Evolutionary conservation across 2,329 filamentous ascomycete genomes (phyloP), one percentile per base, ranked within the genome.

Genomic region (Ophiostoma perfectum): DNA sequence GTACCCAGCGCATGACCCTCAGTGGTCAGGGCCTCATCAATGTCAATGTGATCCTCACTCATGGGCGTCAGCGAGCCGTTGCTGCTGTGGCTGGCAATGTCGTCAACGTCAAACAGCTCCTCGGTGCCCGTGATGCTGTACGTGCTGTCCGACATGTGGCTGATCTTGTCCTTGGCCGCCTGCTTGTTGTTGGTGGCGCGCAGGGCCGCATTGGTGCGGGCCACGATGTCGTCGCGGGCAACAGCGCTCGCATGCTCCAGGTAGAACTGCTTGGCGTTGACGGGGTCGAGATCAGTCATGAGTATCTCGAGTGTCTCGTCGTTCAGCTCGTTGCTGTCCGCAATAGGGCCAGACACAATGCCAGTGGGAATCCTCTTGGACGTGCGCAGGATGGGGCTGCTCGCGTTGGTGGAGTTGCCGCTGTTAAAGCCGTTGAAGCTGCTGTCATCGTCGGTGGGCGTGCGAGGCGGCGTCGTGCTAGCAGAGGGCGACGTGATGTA

Each of bases 1-100:
- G 92, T 95, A 65, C 95, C 95, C 63, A 99, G 84, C 16, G 93
- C 90, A 76, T 99, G 95, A 38, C 95, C 95, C 79, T 99, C 94
- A 4, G 93, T 97, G 70, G 91, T 93, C 74, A 96, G 79, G 74
- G 92, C 90, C 70, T 93, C 88, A 12, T 64, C 63, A 14, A 68
- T 62, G 63, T 93, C 88, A 39, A 70, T 65, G 60, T 82, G 78
- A 64, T 82, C 78, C 47, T 87, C 86, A 39, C 83, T 82, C 64
- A 88, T 83, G 7, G 85, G 82, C 60, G 80, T 84, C 74, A 83
- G 87, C 62, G 83, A 82, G 68, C 82, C 82, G 69, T 86, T 83
- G 41, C 70, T 70, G n/a, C 78, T 78, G 42, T 47, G 18, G 27
- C 76, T 77, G 47, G 88, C 89, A 76, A 94, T 90, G 77, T 88